Evolutionary conservation across 441 rosid species (phyloP).

Genomic region (Codiaeum variegatum): DNA sequence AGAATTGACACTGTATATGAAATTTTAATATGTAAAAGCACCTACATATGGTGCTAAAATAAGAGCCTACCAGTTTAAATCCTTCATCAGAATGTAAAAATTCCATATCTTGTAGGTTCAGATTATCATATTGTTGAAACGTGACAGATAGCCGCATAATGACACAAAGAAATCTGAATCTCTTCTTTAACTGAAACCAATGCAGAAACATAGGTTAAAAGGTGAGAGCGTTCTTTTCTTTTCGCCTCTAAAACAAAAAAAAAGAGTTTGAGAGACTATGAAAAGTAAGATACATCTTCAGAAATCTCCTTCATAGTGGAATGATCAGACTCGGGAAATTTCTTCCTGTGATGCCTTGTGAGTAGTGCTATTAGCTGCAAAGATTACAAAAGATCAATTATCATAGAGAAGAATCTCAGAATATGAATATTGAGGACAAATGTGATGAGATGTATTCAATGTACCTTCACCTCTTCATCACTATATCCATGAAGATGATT

Average conservation of each 20-base stretch:
- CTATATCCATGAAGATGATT: constrained; percentile 55
- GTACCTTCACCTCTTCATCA: constrained; percentile 65
- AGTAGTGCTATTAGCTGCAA: constrained; percentile 66
- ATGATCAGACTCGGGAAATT: constrained; percentile 45
- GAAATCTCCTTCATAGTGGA: constrained; percentile 34
- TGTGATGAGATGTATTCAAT: constrained; percentile 4
- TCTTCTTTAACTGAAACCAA: constrained; percentile 39
- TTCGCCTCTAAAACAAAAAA: neutral
- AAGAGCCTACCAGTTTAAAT: constrained; percentile 48
- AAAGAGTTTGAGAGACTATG: neutral
- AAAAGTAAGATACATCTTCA: constrained; percentile 35
- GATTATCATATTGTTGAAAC: constrained; percentile 38
- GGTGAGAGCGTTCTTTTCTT: neutral
- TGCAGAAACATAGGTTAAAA: constrained; percentile 1
- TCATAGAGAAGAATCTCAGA: constrained; percentile 9
- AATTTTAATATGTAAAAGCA: neutral
- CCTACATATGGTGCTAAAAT: neutral
- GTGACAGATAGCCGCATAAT: constrained; percentile 46
- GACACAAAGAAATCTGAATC: constrained; percentile 43
- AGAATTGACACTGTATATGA: constrained; percentile 9
- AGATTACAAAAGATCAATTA: constrained; percentile 14
- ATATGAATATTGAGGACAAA: neutral
- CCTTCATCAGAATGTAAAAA: constrained; percentile 36
- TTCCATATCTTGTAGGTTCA: constrained; percentile 37
- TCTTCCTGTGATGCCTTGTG: constrained; percentile 62